Base-by-base conservation (phyloP, 371 early-diverging fungal species). In the Dinochytrium kinnereticum region DNA sequence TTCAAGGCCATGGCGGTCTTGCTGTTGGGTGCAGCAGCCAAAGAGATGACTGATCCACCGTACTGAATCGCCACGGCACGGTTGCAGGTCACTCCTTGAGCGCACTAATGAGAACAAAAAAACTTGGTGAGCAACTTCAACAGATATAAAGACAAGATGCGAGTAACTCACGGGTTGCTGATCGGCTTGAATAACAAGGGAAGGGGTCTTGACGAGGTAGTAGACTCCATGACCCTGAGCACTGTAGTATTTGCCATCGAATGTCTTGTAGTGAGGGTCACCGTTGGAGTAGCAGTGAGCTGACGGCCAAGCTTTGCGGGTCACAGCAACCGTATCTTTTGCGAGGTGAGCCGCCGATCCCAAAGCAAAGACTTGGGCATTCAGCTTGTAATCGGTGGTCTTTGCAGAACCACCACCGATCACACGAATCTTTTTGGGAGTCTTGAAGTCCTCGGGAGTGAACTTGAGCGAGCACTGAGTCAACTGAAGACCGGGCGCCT, bases 181-280 rank as follows among this genome's bases (percentile, higher is more conserved):
- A 26, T 55, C 30, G 24, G 30, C 57, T 26, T 55, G 57, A 19
- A 55, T 26, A 10, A 30, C 24, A 24, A 55, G 26, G 10, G 57
- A 26, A 5, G 57, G 57, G 7, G 57, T 7, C 21, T 30, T 19
- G 57, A 55, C 57, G 26, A 55, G 30, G 24, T 55, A 55, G 26
- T 26, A 55, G 10, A 55, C 57, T 7, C 57, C 57, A 19, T 10
- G 21, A 26, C 30, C 57, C 24, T 55, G 57, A 5, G 7, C 57
- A 30, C 57, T 55, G 24, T 15, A 55, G 57, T 55, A 55, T 10
- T 30, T 19, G 5, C 57, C 57, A 30, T 55, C 57, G 30, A 55
- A 55, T 7, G 57, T 55, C 24, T 55, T 55, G 57, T 55, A 55
- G 57, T 55, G 57, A 26, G 57, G 57, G 57, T 55, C 57, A 55